A percentile compares a stretch with the other conserved stretches of the same genome.
phyloP scores from a whole-genome alignment of 2,329 filamentous ascomycete species.

The Trichophyton benhamiae region DNA sequence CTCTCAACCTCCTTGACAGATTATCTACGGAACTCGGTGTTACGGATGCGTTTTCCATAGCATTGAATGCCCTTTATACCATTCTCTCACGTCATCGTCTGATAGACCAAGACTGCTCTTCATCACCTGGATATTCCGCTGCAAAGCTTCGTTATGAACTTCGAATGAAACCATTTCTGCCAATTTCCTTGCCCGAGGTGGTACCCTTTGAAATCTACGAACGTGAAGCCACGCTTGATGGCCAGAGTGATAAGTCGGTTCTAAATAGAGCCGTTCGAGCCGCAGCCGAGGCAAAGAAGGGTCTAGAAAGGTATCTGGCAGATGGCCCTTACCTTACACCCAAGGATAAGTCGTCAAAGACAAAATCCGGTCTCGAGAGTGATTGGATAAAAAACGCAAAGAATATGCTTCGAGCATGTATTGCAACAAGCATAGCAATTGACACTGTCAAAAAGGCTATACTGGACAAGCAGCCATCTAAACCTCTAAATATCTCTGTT shows the following conservation, averaged over 20 bases:
- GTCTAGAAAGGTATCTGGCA: constrained; percentile 32
- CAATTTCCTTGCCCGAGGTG: constrained; percentile 55
- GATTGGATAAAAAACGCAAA: constrained; percentile 51
- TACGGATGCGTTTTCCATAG: constrained; percentile 42
- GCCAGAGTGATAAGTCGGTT: constrained; percentile 31
- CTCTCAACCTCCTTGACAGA: constrained; percentile 44
- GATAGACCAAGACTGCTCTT: constrained; percentile 38
- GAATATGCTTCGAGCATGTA: constrained; percentile 55
- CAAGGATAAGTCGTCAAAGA: constrained; percentile 10
- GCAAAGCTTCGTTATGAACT: constrained; percentile 63
- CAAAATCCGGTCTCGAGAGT: constrained; percentile 41
- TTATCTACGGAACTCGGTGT: constrained; percentile 54
- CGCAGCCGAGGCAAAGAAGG: constrained; percentile 31
- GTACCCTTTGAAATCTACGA: constrained; percentile 53
- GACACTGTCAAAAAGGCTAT: constrained; percentile 48
- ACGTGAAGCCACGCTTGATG: constrained; percentile 30
- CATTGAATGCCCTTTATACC: constrained; percentile 50
- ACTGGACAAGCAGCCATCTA: constrained; percentile 17
- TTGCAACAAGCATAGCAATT: constrained; percentile 55
- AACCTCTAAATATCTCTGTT: constrained; percentile 22
- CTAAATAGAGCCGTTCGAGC: constrained; percentile 30
- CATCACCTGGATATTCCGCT: constrained; percentile 51
- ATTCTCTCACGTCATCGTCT: constrained; percentile 47
- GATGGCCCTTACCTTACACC: constrained; percentile 24
- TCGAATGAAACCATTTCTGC: constrained; percentile 72